phyloP scores from a whole-genome alignment of 2,329 filamentous ascomycete genomes.

The Penicillium rolfsii region DNA sequence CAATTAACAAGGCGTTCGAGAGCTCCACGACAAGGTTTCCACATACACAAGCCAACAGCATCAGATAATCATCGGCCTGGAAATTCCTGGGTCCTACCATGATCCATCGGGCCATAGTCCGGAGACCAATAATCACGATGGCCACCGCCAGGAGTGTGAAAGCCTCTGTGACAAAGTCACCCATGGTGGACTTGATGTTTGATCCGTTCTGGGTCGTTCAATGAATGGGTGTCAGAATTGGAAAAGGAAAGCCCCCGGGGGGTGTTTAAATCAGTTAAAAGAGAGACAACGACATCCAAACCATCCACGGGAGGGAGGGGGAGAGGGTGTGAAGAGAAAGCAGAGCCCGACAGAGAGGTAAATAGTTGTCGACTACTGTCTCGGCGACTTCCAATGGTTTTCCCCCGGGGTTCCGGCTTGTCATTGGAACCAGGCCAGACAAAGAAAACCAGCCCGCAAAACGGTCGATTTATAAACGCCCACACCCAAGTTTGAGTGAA shows the following conservation, averaged over 20 bases:
- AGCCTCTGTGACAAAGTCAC: constrained; percentile 50
- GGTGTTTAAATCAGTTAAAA: constrained; percentile 25
- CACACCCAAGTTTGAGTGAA: neutral
- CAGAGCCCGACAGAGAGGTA: neutral
- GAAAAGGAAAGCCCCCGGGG: neutral
- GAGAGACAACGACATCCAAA: constrained; percentile 4
- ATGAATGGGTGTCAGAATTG: neutral
- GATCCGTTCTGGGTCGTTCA: neutral
- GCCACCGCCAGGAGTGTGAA: constrained; percentile 58
- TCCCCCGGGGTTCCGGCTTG: constrained; percentile 17
- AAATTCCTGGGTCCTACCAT: constrained; percentile 56
- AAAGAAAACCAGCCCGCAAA: constrained; percentile 24
- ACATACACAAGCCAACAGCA: constrained; percentile 58
- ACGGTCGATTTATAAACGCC: constrained; percentile 27
- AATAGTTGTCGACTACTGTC: neutral
- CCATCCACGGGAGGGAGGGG: neutral
- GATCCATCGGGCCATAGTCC: constrained; percentile 55
- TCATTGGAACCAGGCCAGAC: constrained; percentile 30
- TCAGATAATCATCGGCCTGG: constrained; percentile 62
- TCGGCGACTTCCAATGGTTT: constrained; percentile 1
- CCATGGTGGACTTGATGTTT: constrained; percentile 10
- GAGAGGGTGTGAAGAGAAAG: neutral
- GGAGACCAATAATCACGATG: constrained; percentile 54
- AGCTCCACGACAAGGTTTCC: neutral
- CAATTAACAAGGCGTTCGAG: neutral